Percentiles rank a stretch among this genome's conserved stretches.
phyloP scores from a whole-genome alignment of 176 grass and related monocot genomes.

The Avena atlantica region DNA sequence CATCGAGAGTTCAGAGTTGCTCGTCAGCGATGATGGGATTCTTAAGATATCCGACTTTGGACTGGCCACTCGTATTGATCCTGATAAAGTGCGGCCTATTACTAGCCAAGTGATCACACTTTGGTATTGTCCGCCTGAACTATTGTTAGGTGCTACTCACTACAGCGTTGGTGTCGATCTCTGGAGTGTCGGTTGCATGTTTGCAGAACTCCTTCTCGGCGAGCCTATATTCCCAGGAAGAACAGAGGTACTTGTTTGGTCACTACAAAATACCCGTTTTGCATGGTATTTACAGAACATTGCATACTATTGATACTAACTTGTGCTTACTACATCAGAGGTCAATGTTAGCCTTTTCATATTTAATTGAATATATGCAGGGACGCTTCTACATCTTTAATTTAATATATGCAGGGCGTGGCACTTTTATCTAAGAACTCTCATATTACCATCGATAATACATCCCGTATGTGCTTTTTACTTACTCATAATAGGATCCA shows the following conservation, averaged over 20 bases:
- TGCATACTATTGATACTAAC: neutral
- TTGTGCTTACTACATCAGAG: constrained; percentile 59
- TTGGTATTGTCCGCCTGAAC: constrained; percentile 97
- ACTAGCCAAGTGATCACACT: constrained; percentile 92
- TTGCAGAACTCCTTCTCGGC: constrained; percentile 81
- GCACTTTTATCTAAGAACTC: too few species aligned
- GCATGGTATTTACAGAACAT: neutral
- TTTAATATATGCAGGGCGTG: too few species aligned
- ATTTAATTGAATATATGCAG: too few species aligned
- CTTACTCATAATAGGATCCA: too few species aligned
- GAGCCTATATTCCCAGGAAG: constrained; percentile 76
- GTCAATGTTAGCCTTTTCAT: neutral
- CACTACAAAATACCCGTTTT: neutral
- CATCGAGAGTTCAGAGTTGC: constrained; percentile 91
- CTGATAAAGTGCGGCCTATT: constrained; percentile 59
- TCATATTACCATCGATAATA: too few species aligned
- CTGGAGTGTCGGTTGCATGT: constrained; percentile 95
- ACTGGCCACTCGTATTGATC: constrained; percentile 72
- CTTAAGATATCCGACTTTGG: constrained; percentile 99
- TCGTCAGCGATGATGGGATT: constrained; percentile 72
- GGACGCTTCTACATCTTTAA: too few species aligned
- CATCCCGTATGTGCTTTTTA: too few species aligned
- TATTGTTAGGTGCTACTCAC: constrained; percentile 81
- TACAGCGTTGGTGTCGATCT: constrained; percentile 89
- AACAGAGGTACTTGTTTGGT: constrained; percentile 71